phyloP scores from a whole-genome alignment of 2,329 filamentous ascomycete species.

The Apiospora phragmitis region DNA sequence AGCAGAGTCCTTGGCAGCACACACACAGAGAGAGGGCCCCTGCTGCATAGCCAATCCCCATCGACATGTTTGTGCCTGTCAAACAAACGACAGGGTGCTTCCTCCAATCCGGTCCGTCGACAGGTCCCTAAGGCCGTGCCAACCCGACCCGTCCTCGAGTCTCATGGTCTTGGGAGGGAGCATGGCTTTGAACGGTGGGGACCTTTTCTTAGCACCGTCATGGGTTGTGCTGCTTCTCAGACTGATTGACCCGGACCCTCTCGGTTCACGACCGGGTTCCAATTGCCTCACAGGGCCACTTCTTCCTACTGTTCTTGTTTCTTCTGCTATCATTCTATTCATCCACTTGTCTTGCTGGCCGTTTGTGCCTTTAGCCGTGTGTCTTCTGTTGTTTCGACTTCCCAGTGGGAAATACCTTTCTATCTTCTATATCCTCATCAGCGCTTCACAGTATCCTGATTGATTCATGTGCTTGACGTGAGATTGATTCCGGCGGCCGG shows the following conservation, averaged over 20 bases:
- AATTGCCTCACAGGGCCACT: conserved; percentile 7
- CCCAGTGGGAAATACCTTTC: conserved; percentile 12
- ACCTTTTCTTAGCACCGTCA: neutral
- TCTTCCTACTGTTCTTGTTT: conserved; percentile 11
- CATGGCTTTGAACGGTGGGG: conserved; percentile 1
- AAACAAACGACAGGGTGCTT: conserved; percentile 20
- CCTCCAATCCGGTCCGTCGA: neutral
- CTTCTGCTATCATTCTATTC: conserved; percentile 1
- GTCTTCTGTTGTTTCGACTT: conserved; percentile 12
- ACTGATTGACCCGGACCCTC: neutral
- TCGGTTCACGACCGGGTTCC: conserved; percentile 3
- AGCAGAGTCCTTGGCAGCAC: neutral
- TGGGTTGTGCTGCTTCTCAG: neutral
- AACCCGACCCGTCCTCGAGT: neutral
- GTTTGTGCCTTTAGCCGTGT: conserved; percentile 11
- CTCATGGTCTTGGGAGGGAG: neutral
- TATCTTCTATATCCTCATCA: conserved; percentile 21
- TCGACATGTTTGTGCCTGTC: conserved; percentile 16
- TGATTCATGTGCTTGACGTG: conserved; percentile 32
- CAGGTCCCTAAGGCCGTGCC: conserved; percentile 6
- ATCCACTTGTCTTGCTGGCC: conserved; percentile 10
- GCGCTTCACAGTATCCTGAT: conserved; percentile 31
- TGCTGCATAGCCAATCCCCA: conserved; percentile 8
- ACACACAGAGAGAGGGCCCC: conserved; percentile 2
- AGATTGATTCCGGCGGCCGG: conserved; percentile 40